Evolutionary conservation across 164 flowering plant genomes (phyloP), one percentile per base, ranked within the genome.

Genomic region (Berberis thunbergii): DNA sequence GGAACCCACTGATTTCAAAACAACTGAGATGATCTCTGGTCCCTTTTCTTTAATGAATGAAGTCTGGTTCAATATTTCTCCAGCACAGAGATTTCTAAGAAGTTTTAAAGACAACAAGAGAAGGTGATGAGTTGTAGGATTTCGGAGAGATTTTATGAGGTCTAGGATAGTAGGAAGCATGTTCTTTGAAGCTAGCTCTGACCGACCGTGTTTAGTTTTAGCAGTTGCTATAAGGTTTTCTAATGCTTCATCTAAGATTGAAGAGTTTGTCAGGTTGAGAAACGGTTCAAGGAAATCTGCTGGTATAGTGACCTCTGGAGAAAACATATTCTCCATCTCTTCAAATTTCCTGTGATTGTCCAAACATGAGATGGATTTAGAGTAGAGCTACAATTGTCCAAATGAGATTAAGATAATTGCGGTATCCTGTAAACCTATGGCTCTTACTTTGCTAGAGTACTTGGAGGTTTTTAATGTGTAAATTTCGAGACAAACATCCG

Each of bases 71-170:
- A 6, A 9, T 10, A 73, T 59, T 59, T 89, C 89, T 57, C 97
- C 94, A 0, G 96, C 99, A 68, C 96, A 94, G 4, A 94, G 80
- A 75, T 91, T 94, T 66, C 99, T 76, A 11, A 89, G 78, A 58
- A 89, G 80, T 71, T 76, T 81, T 45, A 94, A 60, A 60, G 84
- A 70, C 10, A 69, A 67, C 2, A 67, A 7, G 38, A 82, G 75
- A 71, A 69, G 71, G 5, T 61, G 61, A 3, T 54, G 67, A 39
- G 55, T 43, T 41, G 75, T 74, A 60, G 77, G 63, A 59, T 64
- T 43, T 6, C 72, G 26, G 45, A 70, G 55, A 78, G 71, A 59
- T 60, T 72, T 52, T 71, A 78, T 40, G n/a, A 84, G 86, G 45
- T 72, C 54, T n/a, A 85, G 82, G n/a, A 80, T 75, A 2, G 60